These are phyloP conservation scores for Emericellopsis atlantica DNA, from an alignment of 2,329 filamentous ascomycete species.

Conservation along the genomic window DNA sequence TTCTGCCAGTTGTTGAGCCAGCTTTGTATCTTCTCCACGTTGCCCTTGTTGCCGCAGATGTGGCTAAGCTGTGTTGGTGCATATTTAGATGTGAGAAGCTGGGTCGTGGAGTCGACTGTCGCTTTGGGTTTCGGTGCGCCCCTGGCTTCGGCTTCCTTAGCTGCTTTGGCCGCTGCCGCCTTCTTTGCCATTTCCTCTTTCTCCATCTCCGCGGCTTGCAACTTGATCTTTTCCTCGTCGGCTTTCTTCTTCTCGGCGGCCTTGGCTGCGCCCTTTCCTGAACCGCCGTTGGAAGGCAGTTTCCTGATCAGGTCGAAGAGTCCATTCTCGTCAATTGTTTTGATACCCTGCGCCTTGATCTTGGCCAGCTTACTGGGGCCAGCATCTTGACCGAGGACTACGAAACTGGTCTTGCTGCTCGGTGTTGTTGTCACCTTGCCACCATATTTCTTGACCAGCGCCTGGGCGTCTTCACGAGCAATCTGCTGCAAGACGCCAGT, in stretches of 20 bases:
- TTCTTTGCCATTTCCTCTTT: slow-evolving; percentile 55
- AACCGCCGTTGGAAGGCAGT: slow-evolving; percentile 76
- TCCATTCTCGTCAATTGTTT: slow-evolving; percentile 89
- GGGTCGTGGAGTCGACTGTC: slow-evolving; percentile 30
- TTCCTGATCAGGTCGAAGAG: slow-evolving; percentile 73
- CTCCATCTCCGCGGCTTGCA: slow-evolving; percentile 78
- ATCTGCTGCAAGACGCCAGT: slow-evolving; percentile 76
- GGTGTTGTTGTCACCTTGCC: slow-evolving; percentile 79
- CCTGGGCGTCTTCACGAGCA: slow-evolving; percentile 72
- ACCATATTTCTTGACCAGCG: slow-evolving; percentile 83
- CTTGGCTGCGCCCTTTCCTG: slow-evolving; percentile 77
- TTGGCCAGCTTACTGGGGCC: slow-evolving; percentile 87
- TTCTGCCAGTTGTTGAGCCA: slow-evolving; percentile 81
- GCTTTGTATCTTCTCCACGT: slow-evolving; percentile 77
- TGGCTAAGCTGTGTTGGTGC: slow-evolving; percentile 74
- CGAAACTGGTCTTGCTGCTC: slow-evolving; percentile 87
- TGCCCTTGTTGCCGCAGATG: slow-evolving; percentile 88
- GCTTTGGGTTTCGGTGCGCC: slow-evolving; percentile 18
- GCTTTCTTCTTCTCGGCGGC: slow-evolving; percentile 72
- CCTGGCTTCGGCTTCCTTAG: slow-evolving; percentile 25
- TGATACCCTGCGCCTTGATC: slow-evolving; percentile 67
- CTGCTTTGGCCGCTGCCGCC: slow-evolving; percentile 37
- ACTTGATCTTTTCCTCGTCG: slow-evolving; percentile 70
- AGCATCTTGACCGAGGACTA: slow-evolving; percentile 82
- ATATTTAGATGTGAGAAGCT: slow-evolving; percentile 91